Conservation (phyloP, 208 protist genomes). For the Zelonia costaricensis region DNA sequence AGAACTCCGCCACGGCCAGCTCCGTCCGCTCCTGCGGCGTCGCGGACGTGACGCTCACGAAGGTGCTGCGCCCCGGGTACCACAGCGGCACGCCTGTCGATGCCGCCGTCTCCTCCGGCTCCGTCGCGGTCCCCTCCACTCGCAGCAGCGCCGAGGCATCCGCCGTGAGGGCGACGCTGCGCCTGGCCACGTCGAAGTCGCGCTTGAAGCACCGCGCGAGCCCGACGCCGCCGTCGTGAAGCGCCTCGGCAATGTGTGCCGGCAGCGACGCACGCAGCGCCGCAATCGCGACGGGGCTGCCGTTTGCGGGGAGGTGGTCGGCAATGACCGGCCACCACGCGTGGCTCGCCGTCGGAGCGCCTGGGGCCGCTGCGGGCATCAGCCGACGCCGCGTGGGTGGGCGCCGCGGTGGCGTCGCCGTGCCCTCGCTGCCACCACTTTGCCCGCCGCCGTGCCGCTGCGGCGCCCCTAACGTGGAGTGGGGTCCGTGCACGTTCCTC, state of each 20-base stretch:
- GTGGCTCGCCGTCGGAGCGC: too few species aligned
- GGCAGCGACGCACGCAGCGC: slow-evolving; percentile 34
- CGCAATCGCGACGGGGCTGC: slow-evolving; percentile 24
- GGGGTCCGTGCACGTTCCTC: neutral
- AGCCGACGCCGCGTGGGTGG: neutral
- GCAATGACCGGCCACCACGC: slow-evolving; percentile 16
- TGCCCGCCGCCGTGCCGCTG: neutral
- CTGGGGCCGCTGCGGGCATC: neutral
- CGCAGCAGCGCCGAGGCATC: slow-evolving; percentile 12
- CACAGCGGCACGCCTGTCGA: neutral
- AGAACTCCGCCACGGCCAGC: neutral
- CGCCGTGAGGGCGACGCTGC: slow-evolving; percentile 4
- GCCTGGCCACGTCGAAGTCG: slow-evolving; percentile 10
- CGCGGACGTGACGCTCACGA: neutral
- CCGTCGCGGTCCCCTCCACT: neutral
- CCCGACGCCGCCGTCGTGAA: slow-evolving; percentile 24
- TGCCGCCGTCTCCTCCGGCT: too few species aligned
- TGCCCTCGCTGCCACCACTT: neutral
- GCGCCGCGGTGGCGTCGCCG: neutral
- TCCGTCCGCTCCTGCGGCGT: neutral
- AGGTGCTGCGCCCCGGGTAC: neutral
- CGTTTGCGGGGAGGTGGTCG: slow-evolving; percentile 15
- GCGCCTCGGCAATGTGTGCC: slow-evolving; percentile 10
- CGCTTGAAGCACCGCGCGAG: slow-evolving; percentile 48
- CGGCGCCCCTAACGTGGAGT: too few species aligned